These are phyloP conservation scores for Diplodia seriata DNA, from an alignment of 2,329 filamentous ascomycete species.

Conservation along the genomic window DNA sequence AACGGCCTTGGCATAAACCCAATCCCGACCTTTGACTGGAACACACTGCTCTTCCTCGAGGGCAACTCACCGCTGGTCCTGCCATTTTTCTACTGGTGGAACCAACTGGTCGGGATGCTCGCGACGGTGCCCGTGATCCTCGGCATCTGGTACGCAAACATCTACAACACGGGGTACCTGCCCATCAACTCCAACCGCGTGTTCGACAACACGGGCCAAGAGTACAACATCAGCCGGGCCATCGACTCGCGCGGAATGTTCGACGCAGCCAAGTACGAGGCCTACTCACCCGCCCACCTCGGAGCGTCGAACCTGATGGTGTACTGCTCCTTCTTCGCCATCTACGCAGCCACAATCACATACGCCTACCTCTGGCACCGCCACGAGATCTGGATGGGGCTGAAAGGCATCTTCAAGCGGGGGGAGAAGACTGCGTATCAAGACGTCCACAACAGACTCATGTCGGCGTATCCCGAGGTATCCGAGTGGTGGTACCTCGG, in stretches of 20 bases:
- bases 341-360: conserved; percentile 46
- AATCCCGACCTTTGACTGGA: conserved; percentile 76
- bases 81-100: conserved; percentile 42
- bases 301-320: conserved; percentile 47
- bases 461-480: conserved; percentile 43
- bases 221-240: conserved; percentile 46
- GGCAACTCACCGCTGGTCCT: conserved; percentile 43
- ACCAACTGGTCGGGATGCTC: conserved; percentile 43
- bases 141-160: conserved; percentile 44
- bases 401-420: not conserved
- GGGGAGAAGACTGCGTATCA: conserved; percentile 32
- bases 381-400: conserved; percentile 36
- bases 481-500: conserved; percentile 53
- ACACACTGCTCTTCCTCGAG: conserved; percentile 46
- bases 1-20: conserved; percentile 73
- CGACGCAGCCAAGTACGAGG: conserved; percentile 43
- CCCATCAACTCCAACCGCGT: conserved; percentile 45
- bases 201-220: conserved; percentile 45
- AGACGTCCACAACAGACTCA: conserved; percentile 46
- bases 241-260: conserved; percentile 39
- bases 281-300: conserved; percentile 48
- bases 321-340: conserved; percentile 48
- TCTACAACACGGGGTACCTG: conserved; percentile 45
- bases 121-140: conserved; percentile 41
- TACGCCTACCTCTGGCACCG: conserved; percentile 48